Evolutionary conservation across 2,329 filamentous ascomycete genomes (phyloP), one percentile per base, ranked within the genome.

Genomic region (Cladosporium sp.): DNA sequence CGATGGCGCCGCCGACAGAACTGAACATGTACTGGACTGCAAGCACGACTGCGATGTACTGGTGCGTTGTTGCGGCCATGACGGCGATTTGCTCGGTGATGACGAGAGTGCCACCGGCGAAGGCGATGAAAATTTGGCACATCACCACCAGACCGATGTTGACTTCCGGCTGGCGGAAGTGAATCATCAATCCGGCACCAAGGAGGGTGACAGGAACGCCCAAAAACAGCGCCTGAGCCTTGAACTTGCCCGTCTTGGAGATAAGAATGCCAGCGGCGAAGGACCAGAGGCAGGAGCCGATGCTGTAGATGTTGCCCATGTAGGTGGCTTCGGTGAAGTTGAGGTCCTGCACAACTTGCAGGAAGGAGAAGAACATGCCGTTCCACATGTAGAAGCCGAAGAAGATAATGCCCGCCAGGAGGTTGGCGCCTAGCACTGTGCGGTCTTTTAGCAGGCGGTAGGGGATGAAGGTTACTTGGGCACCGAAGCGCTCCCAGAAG

Each of bases 21-120:
- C 46, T 49, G 32, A 57, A 55, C 42, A 59, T 55, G 25, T 43
- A 53, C 39, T 57, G 50, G 22, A 58, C 42, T 4, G 60, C 60
- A 22, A 62, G 58, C 7, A 59, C 52, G 33, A 56, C 53, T 8
- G 60, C 56, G 22, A 62, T 54, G 49, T 61, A 55, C 32, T 61
- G 56, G 38, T 61, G 60, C 0, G 53, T 55, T 2, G 53, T 52
- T 1, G 76, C 78, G 1, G 79, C 77, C 68, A 84, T 79, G 47
- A 78, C 74, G 11, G 78, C 79, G 58, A 85, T 74, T 61, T 85
- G 77, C 38, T 79, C 73, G 42, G 74, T 74, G 42, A 84, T 78
- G 51, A 79, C 76, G 4, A 83, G 69, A 9, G 74, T 75, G 49
- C 72, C 72, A n/a, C 76, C 77, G 11, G 70, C 72, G 43, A 77